Evolutionary conservation across 768 basidiomycete species (phyloP), one percentile per base, ranked within the genome.

Genomic region (Albatrellus ellisii): DNA sequence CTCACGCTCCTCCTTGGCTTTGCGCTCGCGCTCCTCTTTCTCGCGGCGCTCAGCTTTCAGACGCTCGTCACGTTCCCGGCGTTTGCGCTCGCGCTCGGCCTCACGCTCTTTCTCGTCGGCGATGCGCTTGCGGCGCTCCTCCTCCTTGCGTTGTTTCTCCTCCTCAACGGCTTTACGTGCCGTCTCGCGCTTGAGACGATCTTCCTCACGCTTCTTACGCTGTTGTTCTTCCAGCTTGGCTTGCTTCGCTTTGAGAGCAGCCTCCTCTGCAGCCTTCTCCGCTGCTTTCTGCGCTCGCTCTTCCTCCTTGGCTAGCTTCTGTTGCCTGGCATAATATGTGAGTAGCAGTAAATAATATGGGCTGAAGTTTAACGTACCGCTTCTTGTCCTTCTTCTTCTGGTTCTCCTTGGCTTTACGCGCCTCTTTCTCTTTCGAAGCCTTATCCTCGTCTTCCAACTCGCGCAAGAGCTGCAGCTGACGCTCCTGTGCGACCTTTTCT

Each of bases 331-430:
- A n/a, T 41, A 20, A 25, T 21, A 18, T 33, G 48, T 35, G 10
- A 25, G 36, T 21, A 41, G 39, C 40, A 43, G 32, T 40, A 43
- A 47, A 36, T 11, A 47, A 39, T 36, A 27, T 36, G 37, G 38
- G 38, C 47, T 15, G 49, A 32, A 32, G 37, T 24, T 38, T 26
- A 44, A 56, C 68, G 41, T 52, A 94, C 91, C 68, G 79, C 73
- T 90, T 91, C 69, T 97, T 97, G 62, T 97, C 95, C 72, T 97
- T 99, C 73, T 95, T 98, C 73, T 92, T 92, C 73, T 95, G 91
- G 64, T 89, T 87, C 48, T 79, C 84, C 58, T 85, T 85, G 60
- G 88, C 87, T 62, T 77, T 79, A 73, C 95, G 94, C 42, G 78
- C 83, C 65, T 95, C 92, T 52, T 77, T 75, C 56, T 95, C 90